Conservation (phyloP, 352 stramenopile genomes). For the Pythium aristosporum region DNA sequence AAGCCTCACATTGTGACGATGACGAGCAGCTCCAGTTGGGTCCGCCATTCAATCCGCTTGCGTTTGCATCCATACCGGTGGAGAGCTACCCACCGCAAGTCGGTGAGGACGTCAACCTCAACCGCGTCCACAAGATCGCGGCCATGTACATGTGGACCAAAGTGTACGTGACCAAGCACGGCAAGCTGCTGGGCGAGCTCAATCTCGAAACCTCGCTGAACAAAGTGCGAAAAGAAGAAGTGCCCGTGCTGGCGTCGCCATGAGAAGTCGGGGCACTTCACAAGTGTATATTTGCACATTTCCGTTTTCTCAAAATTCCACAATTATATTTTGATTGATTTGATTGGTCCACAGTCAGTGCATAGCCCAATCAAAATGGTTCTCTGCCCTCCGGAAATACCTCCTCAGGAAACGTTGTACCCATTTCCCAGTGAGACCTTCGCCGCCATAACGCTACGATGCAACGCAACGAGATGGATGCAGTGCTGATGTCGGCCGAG, state of each 20-base stretch:
- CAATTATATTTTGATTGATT: background rate
- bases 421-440: slow-evolving; percentile 8
- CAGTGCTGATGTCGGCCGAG: slow-evolving; percentile 39
- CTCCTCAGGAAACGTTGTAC: slow-evolving; percentile 1
- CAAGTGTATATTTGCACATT: slow-evolving; percentile 1
- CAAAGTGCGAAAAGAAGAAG: slow-evolving; percentile 50
- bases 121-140: slow-evolving; percentile 68
- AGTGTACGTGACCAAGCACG: slow-evolving; percentile 74
- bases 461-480: slow-evolving; percentile 85
- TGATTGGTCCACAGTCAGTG: background rate
- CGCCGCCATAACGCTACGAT: slow-evolving; percentile 28
- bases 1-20: slow-evolving; percentile 20
- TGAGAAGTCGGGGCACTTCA: slow-evolving; percentile 11
- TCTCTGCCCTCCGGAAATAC: slow-evolving; percentile 22
- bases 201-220: slow-evolving; percentile 65
- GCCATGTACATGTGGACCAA: slow-evolving; percentile 85
- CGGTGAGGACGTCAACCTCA: slow-evolving; percentile 66
- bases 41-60: slow-evolving; percentile 60
- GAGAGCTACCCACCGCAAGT: slow-evolving; percentile 80
- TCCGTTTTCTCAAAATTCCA: slow-evolving; percentile 7
- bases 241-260: slow-evolving; percentile 39
- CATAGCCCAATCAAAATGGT: slow-evolving; percentile 10
- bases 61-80: slow-evolving; percentile 68
- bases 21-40: slow-evolving; percentile 56
- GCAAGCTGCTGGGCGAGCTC: slow-evolving; percentile 64